Evolutionary conservation across 371 early-diverging fungal genomes (phyloP).

Genomic region (Smittium mucronatum): DNA sequence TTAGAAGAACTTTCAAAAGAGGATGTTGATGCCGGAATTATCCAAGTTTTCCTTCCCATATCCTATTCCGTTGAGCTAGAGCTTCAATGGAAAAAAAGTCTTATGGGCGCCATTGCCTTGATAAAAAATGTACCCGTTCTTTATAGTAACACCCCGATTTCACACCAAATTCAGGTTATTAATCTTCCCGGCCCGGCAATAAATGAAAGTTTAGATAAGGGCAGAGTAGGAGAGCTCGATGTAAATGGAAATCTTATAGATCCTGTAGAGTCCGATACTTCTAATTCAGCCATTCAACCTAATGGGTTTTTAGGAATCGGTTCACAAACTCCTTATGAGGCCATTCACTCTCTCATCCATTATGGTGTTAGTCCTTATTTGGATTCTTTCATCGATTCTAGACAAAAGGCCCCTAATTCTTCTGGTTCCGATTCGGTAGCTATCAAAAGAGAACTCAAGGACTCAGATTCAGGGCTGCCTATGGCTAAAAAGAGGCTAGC

Average conservation of each 20-base stretch:
- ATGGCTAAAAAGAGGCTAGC: conserved; percentile 96
- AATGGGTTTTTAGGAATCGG: conserved; percentile 11
- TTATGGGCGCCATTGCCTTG: conserved; percentile 70
- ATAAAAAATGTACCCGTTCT: conserved; percentile 73
- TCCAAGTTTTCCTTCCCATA: conserved; percentile 14
- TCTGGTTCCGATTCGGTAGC: conserved; percentile 19
- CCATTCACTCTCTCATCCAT: conserved; percentile 82
- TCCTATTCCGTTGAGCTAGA: conserved; percentile 61
- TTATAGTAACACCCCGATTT: conserved; percentile 59
- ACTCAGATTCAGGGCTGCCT: conserved; percentile 64
- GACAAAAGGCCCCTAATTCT: conserved; percentile 39
- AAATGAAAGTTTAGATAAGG: background rate
- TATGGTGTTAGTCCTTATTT: conserved; percentile 93
- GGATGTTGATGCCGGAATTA: background rate
- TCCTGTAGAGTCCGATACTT: conserved; percentile 25
- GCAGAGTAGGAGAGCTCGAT: background rate
- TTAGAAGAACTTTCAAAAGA: conserved; percentile 34
- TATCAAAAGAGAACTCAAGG: conserved; percentile 62
- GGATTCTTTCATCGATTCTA: conserved; percentile 76
- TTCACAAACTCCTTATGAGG: conserved; percentile 66
- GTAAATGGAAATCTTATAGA: conserved; percentile 37
- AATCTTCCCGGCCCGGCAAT: conserved; percentile 77
- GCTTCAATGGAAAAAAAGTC: conserved; percentile 54
- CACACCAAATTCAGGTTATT: conserved; percentile 75
- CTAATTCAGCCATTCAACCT: background rate